Conservation (phyloP, 805 yeast genomes). For the Cyberlindnera saturnus region DNA sequence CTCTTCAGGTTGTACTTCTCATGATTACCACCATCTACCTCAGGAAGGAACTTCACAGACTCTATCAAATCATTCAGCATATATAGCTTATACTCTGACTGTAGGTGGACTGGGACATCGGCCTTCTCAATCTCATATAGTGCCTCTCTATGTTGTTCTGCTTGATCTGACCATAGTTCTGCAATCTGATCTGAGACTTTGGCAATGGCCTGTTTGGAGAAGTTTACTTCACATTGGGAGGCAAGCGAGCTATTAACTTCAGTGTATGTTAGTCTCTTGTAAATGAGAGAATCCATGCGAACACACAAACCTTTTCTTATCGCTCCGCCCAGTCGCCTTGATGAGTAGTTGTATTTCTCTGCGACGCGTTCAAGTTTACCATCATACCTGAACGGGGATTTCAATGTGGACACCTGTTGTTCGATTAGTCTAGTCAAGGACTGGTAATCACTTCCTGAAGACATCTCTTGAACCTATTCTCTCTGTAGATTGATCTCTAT, state of each 20-base stretch:
- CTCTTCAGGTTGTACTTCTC: slow-evolving; percentile 10
- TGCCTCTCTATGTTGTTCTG: slow-evolving; percentile 1
- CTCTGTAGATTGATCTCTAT: background rate
- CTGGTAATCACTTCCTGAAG: slow-evolving; percentile 3
- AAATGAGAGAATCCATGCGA: background rate
- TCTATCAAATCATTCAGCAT: slow-evolving; percentile 14
- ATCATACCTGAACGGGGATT: slow-evolving; percentile 7
- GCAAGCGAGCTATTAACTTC: slow-evolving; percentile 12
- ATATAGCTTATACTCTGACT: slow-evolving; percentile 14
- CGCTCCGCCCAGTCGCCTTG: slow-evolving; percentile 1
- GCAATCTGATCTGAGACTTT: slow-evolving; percentile 18
- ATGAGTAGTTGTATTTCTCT: slow-evolving; percentile 3
- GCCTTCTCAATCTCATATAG: slow-evolving; percentile 5
- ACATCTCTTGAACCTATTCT: background rate
- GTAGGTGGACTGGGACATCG: slow-evolving; percentile 13
- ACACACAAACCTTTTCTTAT: slow-evolving; percentile 4
- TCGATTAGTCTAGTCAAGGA: slow-evolving; percentile 9
- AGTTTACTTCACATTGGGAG: slow-evolving; percentile 6
- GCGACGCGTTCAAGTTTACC: slow-evolving; percentile 1
- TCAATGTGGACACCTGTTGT: slow-evolving; percentile 7
- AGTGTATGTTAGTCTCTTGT: too few relatives aligned
- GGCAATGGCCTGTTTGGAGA: slow-evolving; percentile 19
- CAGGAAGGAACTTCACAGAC: slow-evolving; percentile 17
- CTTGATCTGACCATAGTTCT: slow-evolving; percentile 10
- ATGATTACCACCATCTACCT: slow-evolving; percentile 4